Percentiles rank a stretch among this genome's conserved stretches.
phyloP scores from a whole-genome alignment of 148 eudicot species.

The Polygonum aviculare region DNA sequence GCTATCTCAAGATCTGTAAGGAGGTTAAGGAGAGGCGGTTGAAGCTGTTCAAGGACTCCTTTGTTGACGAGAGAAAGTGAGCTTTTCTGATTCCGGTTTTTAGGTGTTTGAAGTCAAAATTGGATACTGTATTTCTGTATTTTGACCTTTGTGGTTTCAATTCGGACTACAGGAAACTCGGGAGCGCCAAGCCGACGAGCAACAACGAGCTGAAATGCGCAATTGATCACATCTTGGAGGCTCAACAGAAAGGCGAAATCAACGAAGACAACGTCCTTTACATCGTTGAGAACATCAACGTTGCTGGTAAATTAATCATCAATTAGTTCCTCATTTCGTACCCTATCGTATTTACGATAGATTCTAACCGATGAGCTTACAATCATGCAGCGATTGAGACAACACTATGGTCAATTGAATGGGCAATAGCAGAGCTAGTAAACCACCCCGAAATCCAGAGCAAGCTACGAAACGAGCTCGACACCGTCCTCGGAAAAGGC shows the following conservation, averaged over 20 bases:
- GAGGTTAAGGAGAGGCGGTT: conserved; percentile 36
- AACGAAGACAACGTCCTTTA: conserved; percentile 57
- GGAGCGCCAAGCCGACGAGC: conserved; percentile 21
- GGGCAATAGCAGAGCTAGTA: conserved; percentile 71
- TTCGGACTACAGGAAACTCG: conserved; percentile 21
- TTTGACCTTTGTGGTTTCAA: not conserved
- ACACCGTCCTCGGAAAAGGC: conserved; percentile 22
- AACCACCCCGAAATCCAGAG: conserved; percentile 53
- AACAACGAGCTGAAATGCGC: conserved; percentile 50
- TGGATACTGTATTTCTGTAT: not conserved
- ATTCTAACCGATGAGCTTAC: not conserved
- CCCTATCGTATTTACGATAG: too few relatives aligned
- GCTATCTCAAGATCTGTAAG: conserved; percentile 36
- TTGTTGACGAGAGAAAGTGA: conserved; percentile 34
- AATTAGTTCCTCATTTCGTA: not conserved
- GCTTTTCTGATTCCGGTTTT: not conserved
- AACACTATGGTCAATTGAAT: conserved; percentile 66
- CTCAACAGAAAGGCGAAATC: conserved; percentile 56
- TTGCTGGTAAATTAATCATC: conserved; percentile 16
- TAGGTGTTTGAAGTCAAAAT: not conserved
- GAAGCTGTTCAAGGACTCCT: conserved; percentile 32
- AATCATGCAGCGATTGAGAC: conserved; percentile 50
- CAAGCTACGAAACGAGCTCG: conserved; percentile 42
- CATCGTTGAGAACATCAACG: conserved; percentile 73
- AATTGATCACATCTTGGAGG: conserved; percentile 60